These are phyloP conservation scores for Venturia asperata DNA, from an alignment of 2,329 filamentous ascomycete genomes.

Conservation along the genomic window DNA sequence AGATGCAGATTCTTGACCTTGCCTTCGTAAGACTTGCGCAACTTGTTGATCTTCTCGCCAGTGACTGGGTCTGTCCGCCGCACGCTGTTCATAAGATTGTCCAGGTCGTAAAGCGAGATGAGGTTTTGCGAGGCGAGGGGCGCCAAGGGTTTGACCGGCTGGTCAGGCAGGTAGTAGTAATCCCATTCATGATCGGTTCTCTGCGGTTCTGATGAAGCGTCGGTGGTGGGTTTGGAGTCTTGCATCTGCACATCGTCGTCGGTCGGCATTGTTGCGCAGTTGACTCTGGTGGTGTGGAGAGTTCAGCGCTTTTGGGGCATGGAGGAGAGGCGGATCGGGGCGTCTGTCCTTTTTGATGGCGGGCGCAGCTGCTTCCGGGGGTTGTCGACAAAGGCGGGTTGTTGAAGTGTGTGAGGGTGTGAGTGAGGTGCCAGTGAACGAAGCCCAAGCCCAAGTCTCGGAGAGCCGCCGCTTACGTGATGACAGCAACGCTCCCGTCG, in stretches of 20 bases:
- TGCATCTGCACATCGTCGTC: slow-evolving; percentile 19
- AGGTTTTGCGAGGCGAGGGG: slow-evolving; percentile 54
- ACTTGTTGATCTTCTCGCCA: slow-evolving; percentile 58
- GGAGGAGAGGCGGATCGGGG: slow-evolving; percentile 1
- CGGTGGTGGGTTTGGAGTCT: slow-evolving; percentile 25
- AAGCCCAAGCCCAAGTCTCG: too few relatives aligned
- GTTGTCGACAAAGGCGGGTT: not conserved
- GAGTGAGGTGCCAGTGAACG: too few relatives aligned
- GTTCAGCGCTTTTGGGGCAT: not conserved
- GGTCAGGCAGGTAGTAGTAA: slow-evolving; percentile 34
- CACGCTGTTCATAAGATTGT: slow-evolving; percentile 50
- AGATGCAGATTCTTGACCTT: slow-evolving; percentile 45
- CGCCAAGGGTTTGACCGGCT: slow-evolving; percentile 34
- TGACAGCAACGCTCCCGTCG: too few relatives aligned
- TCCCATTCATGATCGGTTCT: slow-evolving; percentile 19
- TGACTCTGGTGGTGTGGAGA: not conserved
- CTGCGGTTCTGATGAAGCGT: slow-evolving; percentile 19
- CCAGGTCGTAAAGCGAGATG: slow-evolving; percentile 51
- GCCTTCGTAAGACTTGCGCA: slow-evolving; percentile 51
- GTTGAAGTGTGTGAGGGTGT: not conserved
- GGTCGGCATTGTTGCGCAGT: slow-evolving; percentile 14
- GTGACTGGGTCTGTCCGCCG: slow-evolving; percentile 53
- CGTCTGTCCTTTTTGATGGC: not conserved
- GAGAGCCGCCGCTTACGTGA: too few relatives aligned
- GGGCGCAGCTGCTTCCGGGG: slow-evolving; percentile 1